Conservation (phyloP, 768 basidiomycete species). For the Xerocomus potaroensis region DNA sequence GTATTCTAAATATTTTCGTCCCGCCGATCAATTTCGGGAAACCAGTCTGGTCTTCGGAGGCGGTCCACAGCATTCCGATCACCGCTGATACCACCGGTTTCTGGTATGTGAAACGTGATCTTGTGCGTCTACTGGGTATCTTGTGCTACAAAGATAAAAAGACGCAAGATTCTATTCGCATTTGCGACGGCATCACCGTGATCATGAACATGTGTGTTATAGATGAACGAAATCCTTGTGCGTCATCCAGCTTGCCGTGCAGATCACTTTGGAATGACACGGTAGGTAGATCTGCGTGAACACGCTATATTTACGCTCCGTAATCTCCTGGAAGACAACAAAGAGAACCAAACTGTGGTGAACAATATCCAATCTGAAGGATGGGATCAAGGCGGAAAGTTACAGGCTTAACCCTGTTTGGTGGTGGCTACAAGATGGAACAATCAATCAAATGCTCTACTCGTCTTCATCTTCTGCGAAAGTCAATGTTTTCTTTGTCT, state of each 20-base stretch:
- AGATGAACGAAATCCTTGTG: constrained; percentile 91
- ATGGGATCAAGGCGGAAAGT: constrained; percentile 54
- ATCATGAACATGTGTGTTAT: constrained; percentile 87
- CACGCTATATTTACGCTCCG: constrained; percentile 85
- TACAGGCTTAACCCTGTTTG: constrained; percentile 33
- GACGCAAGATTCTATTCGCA: constrained; percentile 72
- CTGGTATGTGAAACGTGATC: constrained; percentile 80
- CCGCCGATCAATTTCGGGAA: constrained; percentile 82
- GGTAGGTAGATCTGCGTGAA: constrained; percentile 67
- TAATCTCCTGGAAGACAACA: constrained; percentile 72
- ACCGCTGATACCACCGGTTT: constrained; percentile 55
- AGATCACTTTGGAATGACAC: constrained; percentile 2
- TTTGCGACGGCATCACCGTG: constrained; percentile 69
- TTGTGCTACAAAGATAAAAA: constrained; percentile 58
- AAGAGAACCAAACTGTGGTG: constrained; percentile 77
- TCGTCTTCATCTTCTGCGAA: constrained; percentile 57
- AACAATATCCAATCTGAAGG: constrained; percentile 58
- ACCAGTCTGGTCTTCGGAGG: constrained; percentile 34
- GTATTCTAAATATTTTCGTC: constrained; percentile 73
- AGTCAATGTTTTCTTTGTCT: constrained; percentile 48
- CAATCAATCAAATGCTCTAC: constrained; percentile 6
- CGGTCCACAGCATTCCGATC: constrained; percentile 17
- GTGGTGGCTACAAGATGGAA: constrained; percentile 10
- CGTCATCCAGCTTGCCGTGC: constrained; percentile 32
- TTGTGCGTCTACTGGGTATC: constrained; percentile 84